phyloP scores from a whole-genome alignment of 345 rosid species.

The Camelina sativa region DNA sequence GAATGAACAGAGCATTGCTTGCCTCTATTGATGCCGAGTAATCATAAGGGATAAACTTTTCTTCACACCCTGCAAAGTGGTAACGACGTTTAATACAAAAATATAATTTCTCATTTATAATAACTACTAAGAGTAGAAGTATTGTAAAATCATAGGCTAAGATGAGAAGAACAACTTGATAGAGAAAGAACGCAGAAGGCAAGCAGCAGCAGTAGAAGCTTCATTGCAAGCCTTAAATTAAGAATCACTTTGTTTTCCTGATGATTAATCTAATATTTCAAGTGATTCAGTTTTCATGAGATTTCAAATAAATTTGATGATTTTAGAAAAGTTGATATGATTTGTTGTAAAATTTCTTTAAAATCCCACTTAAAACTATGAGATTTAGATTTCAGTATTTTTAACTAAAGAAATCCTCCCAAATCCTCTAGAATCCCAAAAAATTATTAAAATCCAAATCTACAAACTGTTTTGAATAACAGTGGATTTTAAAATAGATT shows the following conservation, averaged over 20 bases:
- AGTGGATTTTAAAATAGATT: too few relatives aligned
- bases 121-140: neutral
- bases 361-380: too few relatives aligned
- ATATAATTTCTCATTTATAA: neutral
- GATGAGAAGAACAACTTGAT: constrained; percentile 31
- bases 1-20: neutral
- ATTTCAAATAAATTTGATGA: neutral
- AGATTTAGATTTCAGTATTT: too few relatives aligned
- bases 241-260: neutral
- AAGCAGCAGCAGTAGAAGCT: constrained; percentile 30
- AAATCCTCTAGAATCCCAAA: too few relatives aligned
- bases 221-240: constrained; percentile 13
- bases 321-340: too few relatives aligned
- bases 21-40: constrained; percentile 8
- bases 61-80: neutral
- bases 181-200: constrained; percentile 25
- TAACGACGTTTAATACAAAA: neutral
- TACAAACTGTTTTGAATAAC: too few relatives aligned
- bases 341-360: too few relatives aligned
- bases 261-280: too few relatives aligned
- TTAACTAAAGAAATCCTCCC: too few relatives aligned
- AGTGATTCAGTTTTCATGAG: too few relatives aligned
- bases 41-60: neutral
- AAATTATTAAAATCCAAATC: too few relatives aligned
- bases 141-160: constrained; percentile 9